phyloP scores from a whole-genome alignment of 345 rosid species.

The Passiflora organensis region DNA sequence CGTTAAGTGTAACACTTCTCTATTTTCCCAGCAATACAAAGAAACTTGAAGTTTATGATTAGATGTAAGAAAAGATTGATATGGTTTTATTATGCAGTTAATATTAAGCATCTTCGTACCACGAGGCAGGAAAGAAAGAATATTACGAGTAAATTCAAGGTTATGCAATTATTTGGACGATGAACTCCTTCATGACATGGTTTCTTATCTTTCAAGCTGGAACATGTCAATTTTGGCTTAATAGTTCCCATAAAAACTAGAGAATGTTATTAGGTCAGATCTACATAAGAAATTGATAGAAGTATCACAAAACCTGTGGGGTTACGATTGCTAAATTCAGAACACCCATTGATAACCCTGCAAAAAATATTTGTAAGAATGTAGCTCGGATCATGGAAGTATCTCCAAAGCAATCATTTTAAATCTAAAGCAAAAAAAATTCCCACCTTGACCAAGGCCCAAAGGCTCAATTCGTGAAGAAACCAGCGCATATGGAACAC shows the following conservation, averaged over 20 bases:
- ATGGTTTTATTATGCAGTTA: not conserved
- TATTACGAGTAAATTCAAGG: too few relatives aligned
- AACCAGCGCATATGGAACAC: slow-evolving; percentile 91
- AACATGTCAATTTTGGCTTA: not conserved
- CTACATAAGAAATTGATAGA: not conserved
- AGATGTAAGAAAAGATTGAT: not conserved
- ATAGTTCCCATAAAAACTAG: not conserved
- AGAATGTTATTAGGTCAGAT: not conserved
- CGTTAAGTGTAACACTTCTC: not conserved
- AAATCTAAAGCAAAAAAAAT: slow-evolving; percentile 2
- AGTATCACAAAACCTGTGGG: slow-evolving; percentile 63
- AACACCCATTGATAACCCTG: slow-evolving; percentile 97
- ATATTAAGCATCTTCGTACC: too few relatives aligned
- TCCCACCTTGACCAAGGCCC: slow-evolving; percentile 94
- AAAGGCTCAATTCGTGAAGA: slow-evolving; percentile 75
- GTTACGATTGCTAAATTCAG: slow-evolving; percentile 87
- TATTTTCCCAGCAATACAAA: not conserved
- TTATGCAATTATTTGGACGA: not conserved
- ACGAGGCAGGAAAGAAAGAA: too few relatives aligned
- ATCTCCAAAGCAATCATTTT: not conserved
- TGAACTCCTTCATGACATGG: not conserved
- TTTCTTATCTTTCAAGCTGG: not conserved
- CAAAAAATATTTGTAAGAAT: slow-evolving; percentile 18
- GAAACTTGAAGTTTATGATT: not conserved
- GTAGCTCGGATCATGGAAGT: slow-evolving; percentile 15